These are phyloP conservation scores for Copromyces sp. DNA, from an alignment of 495 filamentous ascomycete genomes.

Conservation along the genomic window DNA sequence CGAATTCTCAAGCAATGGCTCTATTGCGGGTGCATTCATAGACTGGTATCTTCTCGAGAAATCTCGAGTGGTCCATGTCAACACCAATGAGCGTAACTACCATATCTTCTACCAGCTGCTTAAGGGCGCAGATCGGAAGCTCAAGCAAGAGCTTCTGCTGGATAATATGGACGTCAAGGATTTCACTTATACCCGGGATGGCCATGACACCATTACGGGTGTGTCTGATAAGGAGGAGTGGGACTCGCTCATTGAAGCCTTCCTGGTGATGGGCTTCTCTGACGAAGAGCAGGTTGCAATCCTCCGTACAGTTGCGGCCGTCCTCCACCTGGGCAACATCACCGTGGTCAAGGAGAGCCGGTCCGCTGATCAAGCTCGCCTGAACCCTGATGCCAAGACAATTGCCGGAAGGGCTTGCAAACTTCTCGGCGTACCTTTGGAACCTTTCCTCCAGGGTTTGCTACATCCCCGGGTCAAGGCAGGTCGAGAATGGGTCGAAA, in stretches of 20 bases:
- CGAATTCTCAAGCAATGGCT: slow-evolving; percentile 81
- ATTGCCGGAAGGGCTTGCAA: slow-evolving; percentile 70
- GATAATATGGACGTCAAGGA: slow-evolving; percentile 64
- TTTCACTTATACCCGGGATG: slow-evolving; percentile 83
- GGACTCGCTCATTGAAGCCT: slow-evolving; percentile 81
- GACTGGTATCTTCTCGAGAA: slow-evolving; percentile 99
- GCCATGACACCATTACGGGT: slow-evolving; percentile 81
- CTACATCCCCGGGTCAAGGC: slow-evolving; percentile 91
- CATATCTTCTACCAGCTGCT: slow-evolving; percentile 97
- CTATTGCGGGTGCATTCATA: slow-evolving; percentile 92
- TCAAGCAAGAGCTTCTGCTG: slow-evolving; percentile 68
- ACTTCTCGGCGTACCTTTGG: slow-evolving; percentile 72
- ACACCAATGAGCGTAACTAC: slow-evolving; percentile 83
- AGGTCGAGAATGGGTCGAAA: slow-evolving; percentile 95
- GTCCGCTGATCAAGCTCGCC: slow-evolving; percentile 79
- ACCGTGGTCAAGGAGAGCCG: slow-evolving; percentile 79
- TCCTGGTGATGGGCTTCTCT: slow-evolving; percentile 87
- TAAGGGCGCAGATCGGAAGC: slow-evolving; percentile 61
- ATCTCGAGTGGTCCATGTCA: slow-evolving; percentile 84
- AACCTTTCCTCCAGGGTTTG: slow-evolving; percentile 77
- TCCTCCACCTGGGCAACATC: slow-evolving; percentile 91
- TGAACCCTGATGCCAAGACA: slow-evolving; percentile 59
- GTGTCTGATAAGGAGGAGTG: slow-evolving; percentile 91
- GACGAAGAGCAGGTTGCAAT: slow-evolving; percentile 77
- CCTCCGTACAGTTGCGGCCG: slow-evolving; percentile 76